Conservation (phyloP, 83 land plant species). For the Diphasiastrum complanatum region DNA sequence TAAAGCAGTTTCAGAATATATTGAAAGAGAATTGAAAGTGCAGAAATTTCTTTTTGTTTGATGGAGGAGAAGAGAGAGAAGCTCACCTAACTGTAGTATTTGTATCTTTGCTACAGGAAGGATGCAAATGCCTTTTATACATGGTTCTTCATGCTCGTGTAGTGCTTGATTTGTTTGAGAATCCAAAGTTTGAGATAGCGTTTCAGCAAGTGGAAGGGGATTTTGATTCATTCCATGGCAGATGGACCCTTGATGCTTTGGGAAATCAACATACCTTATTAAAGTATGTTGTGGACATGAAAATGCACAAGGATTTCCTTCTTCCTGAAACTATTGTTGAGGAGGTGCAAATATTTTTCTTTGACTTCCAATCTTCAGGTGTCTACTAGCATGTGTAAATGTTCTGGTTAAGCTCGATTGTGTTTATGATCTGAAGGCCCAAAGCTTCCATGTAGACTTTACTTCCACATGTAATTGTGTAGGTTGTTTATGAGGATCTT, state of each 20-base stretch:
- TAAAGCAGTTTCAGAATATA: too few species aligned
- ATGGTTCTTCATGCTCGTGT: conserved; percentile 99
- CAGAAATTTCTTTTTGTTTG: too few species aligned
- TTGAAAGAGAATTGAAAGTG: too few species aligned
- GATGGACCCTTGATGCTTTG: conserved; percentile 72
- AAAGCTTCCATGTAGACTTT: too few species aligned
- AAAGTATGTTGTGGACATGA: conserved; percentile 78
- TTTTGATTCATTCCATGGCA: conserved; percentile 84
- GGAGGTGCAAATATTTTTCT: conserved; percentile 48
- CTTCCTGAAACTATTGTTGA: conserved; percentile 92
- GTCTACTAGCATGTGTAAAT: background rate
- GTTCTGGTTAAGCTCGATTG: background rate
- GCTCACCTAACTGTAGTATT: background rate
- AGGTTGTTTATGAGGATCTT: conserved; percentile 96
- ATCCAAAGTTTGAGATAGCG: conserved; percentile 59
- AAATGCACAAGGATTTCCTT: conserved; percentile 66
- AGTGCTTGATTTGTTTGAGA: conserved; percentile 72
- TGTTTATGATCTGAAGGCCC: too few species aligned
- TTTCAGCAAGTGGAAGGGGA: conserved; percentile 98
- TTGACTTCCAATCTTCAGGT: background rate
- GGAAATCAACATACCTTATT: conserved; percentile 83
- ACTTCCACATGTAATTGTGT: too few species aligned
- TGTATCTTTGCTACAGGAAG: conserved; percentile 57
- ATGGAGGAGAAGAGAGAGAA: too few species aligned
- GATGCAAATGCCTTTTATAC: conserved; percentile 91